Evolutionary conservation across 2,329 filamentous ascomycete genomes (phyloP).

Genomic region (Penicillium sp.): DNA sequence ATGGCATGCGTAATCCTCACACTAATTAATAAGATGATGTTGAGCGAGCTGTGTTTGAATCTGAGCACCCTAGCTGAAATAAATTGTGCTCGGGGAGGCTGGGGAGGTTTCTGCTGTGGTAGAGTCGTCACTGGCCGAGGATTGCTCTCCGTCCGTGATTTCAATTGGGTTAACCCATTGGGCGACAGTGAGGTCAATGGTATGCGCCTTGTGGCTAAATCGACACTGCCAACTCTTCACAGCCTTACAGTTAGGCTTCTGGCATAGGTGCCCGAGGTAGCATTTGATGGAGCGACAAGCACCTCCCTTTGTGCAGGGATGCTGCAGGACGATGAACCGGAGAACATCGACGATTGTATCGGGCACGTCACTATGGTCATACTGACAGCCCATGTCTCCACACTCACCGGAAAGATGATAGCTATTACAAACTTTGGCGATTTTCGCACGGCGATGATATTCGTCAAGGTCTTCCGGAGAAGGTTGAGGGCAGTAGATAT

Average conservation of each 20-base stretch:
- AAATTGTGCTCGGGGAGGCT: conserved; percentile 5
- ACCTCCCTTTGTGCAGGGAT: conserved; percentile 47
- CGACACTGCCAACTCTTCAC: conserved; percentile 35
- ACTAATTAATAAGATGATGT: not conserved
- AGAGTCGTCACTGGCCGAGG: conserved; percentile 22
- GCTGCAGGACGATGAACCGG: conserved; percentile 49
- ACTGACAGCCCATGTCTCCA: conserved; percentile 42
- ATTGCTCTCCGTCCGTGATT: conserved; percentile 17
- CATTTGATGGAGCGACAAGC: conserved; percentile 51
- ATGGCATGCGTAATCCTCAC: not conserved
- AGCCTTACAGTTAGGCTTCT: conserved; percentile 37
- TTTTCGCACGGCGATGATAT: conserved; percentile 45
- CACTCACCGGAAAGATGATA: conserved; percentile 52
- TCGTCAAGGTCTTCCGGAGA: conserved; percentile 40
- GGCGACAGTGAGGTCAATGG: conserved; percentile 26
- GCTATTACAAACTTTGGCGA: conserved; percentile 55
- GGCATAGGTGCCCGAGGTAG: conserved; percentile 50
- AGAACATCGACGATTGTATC: conserved; percentile 46
- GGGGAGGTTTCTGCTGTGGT: conserved; percentile 1
- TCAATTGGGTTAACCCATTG: conserved; percentile 32
- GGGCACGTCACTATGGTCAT: conserved; percentile 53
- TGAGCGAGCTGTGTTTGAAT: not conserved
- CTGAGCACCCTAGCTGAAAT: conserved; percentile 6
- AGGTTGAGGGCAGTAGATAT: conserved; percentile 46
- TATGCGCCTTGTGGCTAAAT: conserved; percentile 34